phyloP scores from a whole-genome alignment of 352 stramenopile genomes.

The Phytophthora quininea region DNA sequence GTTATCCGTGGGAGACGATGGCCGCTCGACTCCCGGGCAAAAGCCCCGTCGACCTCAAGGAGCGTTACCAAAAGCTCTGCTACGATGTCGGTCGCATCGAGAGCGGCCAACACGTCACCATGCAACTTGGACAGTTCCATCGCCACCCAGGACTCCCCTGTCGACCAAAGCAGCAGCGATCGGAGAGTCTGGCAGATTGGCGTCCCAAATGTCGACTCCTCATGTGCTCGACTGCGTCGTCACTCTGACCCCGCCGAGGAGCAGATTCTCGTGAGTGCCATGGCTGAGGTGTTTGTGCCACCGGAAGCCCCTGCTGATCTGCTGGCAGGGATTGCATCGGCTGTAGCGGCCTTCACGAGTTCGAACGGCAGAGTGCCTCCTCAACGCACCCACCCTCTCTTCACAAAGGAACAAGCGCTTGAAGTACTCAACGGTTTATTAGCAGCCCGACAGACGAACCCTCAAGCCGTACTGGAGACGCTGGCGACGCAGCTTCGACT shows the following conservation, averaged over 20 bases:
- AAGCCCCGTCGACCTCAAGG: constrained; percentile 52
- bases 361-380: constrained; percentile 47
- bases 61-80: constrained; percentile 80
- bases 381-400: constrained; percentile 39
- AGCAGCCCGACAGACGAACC: constrained; percentile 24
- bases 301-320: constrained; percentile 46
- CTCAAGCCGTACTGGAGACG: constrained; percentile 35
- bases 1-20: constrained; percentile 71
- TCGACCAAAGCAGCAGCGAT: constrained; percentile 23
- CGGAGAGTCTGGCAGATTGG: constrained; percentile 10
- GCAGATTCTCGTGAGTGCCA: constrained; percentile 47
- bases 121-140: constrained; percentile 50
- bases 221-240: constrained; percentile 54
- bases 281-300: constrained; percentile 63
- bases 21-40: constrained; percentile 59
- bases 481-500: constrained; percentile 31
- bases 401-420: constrained; percentile 49
- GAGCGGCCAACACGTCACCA: constrained; percentile 61
- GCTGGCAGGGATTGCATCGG: constrained; percentile 57
- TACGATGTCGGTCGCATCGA: constrained; percentile 81
- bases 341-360: constrained; percentile 62
- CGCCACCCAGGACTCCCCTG: constrained; percentile 15
- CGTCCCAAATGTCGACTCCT: constrained; percentile 27
- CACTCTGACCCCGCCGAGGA: constrained; percentile 64
- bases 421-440: constrained; percentile 40